Evolutionary conservation across 2,329 filamentous ascomycete species (phyloP).

Genomic region (Ophiostoma ulmi): DNA sequence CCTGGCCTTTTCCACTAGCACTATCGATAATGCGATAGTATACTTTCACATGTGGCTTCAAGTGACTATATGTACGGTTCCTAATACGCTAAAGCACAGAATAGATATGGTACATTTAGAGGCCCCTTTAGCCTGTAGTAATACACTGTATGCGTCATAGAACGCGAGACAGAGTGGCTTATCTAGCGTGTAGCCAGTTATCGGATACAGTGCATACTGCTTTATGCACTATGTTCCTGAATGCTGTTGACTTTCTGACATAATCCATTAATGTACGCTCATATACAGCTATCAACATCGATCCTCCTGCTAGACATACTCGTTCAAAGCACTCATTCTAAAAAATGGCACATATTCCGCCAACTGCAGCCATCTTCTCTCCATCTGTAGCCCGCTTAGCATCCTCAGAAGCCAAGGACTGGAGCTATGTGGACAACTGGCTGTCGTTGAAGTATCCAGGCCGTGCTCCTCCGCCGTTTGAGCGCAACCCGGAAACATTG

Average conservation of each 20-base stretch:
- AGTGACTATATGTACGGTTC: neutral
- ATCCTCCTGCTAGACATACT: neutral
- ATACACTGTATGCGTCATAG: conserved; percentile 1
- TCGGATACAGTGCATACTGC: neutral
- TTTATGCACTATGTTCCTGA: neutral
- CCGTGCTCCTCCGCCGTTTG: conserved; percentile 64
- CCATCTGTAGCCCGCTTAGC: conserved; percentile 66
- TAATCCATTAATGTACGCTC: neutral
- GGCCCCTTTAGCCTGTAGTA: neutral
- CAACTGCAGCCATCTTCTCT: conserved; percentile 57
- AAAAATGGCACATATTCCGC: conserved; percentile 38
- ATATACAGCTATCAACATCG: neutral
- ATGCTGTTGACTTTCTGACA: neutral
- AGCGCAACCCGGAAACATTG: conserved; percentile 76
- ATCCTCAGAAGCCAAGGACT: conserved; percentile 80
- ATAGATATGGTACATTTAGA: neutral
- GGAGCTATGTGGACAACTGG: conserved; percentile 84
- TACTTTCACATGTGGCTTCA: neutral
- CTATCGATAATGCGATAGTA: neutral
- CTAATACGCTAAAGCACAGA: neutral
- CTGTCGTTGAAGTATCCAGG: conserved; percentile 64
- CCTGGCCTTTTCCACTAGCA: conserved; percentile 21
- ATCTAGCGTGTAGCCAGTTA: conserved; percentile 6
- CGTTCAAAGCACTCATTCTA: neutral
- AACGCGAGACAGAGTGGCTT: neutral